Evolutionary conservation across 2,329 filamentous ascomycete species (phyloP).

Genomic region (Ceratocystis destructans): DNA sequence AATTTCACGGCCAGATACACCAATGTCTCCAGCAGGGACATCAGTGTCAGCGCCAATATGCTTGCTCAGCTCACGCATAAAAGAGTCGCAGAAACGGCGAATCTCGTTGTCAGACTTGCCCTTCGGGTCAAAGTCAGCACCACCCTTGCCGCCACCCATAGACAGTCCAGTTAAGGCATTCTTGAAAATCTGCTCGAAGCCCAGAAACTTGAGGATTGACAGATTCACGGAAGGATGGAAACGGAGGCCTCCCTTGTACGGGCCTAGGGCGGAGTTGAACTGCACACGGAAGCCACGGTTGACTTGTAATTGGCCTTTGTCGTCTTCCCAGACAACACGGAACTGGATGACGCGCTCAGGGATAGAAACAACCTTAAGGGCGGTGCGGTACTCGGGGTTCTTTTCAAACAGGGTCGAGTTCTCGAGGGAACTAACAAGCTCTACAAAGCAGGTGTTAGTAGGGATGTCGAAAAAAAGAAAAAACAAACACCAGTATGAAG

Average conservation of each 20-base stretch:
- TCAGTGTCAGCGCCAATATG: slow-evolving; percentile 96
- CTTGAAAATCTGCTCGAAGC: slow-evolving; percentile 99
- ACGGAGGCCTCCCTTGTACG: slow-evolving; percentile 93
- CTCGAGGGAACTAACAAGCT: slow-evolving; percentile 90
- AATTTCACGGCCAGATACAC: slow-evolving; percentile 81
- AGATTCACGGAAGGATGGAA: slow-evolving; percentile 84
- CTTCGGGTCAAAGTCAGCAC: slow-evolving; percentile 97
- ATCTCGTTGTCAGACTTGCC: slow-evolving; percentile 97
- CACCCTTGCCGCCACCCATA: slow-evolving; percentile 96
- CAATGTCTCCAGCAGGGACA: slow-evolving; percentile 93
- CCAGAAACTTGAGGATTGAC: slow-evolving; percentile 84
- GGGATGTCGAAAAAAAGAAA: neutral
- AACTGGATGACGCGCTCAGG: slow-evolving; percentile 96
- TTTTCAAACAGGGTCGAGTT: slow-evolving; percentile 85
- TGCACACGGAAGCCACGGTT: slow-evolving; percentile 95
- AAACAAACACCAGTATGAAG: neutral
- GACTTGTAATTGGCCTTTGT: slow-evolving; percentile 75
- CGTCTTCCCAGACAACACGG: slow-evolving; percentile 93
- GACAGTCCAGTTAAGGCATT: slow-evolving; percentile 81
- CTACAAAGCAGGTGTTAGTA: slow-evolving; percentile 32
- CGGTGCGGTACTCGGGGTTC: slow-evolving; percentile 87
- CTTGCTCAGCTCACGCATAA: slow-evolving; percentile 91
- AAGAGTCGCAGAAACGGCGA: slow-evolving; percentile 86
- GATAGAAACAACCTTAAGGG: slow-evolving; percentile 73
- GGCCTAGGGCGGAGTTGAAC: slow-evolving; percentile 94